Percentiles rank a stretch among this genome's conserved stretches.
phyloP scores from a whole-genome alignment of 805 yeast genomes.

The Wickerhamomyces chambardii region DNA sequence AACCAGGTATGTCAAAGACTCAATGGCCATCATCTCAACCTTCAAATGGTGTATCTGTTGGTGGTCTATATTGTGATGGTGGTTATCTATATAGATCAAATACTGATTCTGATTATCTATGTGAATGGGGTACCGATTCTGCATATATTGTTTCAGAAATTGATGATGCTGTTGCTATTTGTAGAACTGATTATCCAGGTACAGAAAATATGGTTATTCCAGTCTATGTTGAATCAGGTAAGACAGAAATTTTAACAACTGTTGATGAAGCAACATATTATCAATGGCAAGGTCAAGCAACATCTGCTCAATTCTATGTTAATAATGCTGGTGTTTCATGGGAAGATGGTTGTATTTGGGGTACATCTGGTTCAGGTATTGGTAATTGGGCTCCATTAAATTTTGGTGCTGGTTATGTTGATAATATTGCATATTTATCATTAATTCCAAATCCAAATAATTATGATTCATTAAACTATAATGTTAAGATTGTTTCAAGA shows the following conservation, averaged over 20 bases:
- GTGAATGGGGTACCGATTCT: conserved; percentile 77
- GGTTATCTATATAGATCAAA: conserved; percentile 84
- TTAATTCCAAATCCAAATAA: conserved; percentile 95
- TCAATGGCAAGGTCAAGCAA: conserved; percentile 69
- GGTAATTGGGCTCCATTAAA: conserved; percentile 99
- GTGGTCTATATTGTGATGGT: conserved; percentile 81
- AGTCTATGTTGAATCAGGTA: conserved; percentile 69
- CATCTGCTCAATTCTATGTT: conserved; percentile 95
- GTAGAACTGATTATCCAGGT: conserved; percentile 99
- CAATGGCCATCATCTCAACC: conserved; percentile 96
- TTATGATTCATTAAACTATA: conserved; percentile 54
- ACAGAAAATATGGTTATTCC: conserved; percentile 98
- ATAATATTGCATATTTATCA: conserved; percentile 67
- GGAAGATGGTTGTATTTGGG: conserved; percentile 95
- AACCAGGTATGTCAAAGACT: conserved; percentile 97
- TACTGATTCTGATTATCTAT: conserved; percentile 54
- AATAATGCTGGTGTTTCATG: conserved; percentile 90
- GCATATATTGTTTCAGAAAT: conserved; percentile 65
- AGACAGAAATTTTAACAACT: conserved; percentile 58
- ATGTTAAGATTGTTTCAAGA: conserved; percentile 69
- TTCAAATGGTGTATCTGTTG: conserved; percentile 79
- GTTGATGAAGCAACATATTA: conserved; percentile 75
- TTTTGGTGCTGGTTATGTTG: conserved; percentile 83
- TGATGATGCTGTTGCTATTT: conserved; percentile 66
- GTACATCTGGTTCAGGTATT: conserved; percentile 62